Evolutionary conservation across 495 filamentous ascomycete species (phyloP).

Genomic region (Lichina pygmaea): DNA sequence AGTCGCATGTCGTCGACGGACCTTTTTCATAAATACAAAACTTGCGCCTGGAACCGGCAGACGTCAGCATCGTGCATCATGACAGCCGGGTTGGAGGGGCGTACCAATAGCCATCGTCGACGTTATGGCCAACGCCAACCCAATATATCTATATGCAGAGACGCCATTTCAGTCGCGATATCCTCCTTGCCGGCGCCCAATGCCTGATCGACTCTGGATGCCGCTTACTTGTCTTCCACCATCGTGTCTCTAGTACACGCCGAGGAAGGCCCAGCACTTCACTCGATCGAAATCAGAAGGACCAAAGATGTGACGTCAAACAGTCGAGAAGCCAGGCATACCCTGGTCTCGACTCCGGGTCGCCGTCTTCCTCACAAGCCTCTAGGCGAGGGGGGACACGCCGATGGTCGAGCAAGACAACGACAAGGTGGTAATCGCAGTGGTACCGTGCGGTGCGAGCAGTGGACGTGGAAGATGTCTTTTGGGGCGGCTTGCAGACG

Average conservation of each 20-base stretch:
- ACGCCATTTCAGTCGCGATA: slow-evolving; percentile 14
- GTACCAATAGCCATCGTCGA: slow-evolving; percentile 86
- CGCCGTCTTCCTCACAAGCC: too few relatives aligned
- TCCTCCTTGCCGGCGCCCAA: neutral
- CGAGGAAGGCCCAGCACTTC: too few relatives aligned
- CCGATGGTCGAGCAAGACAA: too few relatives aligned
- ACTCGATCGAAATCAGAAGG: too few relatives aligned
- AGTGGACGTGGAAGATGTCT: too few relatives aligned
- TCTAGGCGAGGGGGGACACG: too few relatives aligned
- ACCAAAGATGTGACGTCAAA: too few relatives aligned
- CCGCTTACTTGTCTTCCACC: slow-evolving; percentile 65
- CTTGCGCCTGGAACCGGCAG: slow-evolving; percentile 35
- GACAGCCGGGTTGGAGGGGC: slow-evolving; percentile 8
- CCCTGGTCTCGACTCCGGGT: too few relatives aligned
- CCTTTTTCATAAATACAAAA: slow-evolving; percentile 87
- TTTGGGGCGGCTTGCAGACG: too few relatives aligned
- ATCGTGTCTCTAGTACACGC: slow-evolving; percentile 20
- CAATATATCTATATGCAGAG: slow-evolving; percentile 45
- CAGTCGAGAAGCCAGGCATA: too few relatives aligned
- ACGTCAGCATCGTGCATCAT: slow-evolving; percentile 8
- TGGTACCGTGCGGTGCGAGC: too few relatives aligned
- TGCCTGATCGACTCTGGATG: neutral
- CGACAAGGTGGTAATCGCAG: too few relatives aligned
- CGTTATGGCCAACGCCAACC: slow-evolving; percentile 63
- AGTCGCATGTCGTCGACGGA: slow-evolving; percentile 15